These are phyloP conservation scores for Conringia planisiliqua DNA, from an alignment of 345 rosid species.

Conservation along the genomic window DNA sequence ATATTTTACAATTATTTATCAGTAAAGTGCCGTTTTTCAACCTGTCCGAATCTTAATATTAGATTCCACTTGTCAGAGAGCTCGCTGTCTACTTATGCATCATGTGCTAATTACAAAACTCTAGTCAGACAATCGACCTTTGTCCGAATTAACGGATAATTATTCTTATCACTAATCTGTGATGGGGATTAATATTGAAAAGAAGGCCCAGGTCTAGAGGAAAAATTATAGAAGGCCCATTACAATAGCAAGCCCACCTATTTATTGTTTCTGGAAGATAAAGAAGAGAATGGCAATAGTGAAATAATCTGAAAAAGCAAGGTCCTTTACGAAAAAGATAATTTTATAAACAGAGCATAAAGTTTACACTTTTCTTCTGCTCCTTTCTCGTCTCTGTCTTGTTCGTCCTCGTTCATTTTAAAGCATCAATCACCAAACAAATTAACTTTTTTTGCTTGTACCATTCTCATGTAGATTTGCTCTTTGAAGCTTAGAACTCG, in stretches of 20 bases:
- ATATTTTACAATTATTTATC: not conserved
- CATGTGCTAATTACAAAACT: not conserved
- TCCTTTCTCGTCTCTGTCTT: conserved; percentile 35
- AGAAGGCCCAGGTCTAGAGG: not conserved
- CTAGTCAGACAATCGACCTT: not conserved
- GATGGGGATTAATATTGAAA: too few species aligned
- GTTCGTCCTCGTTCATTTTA: conserved; percentile 27
- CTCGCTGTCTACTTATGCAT: not conserved
- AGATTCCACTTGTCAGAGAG: not conserved
- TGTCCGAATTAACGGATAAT: not conserved
- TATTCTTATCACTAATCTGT: too few species aligned
- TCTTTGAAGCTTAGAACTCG: conserved; percentile 21
- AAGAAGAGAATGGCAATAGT: conserved; percentile 23
- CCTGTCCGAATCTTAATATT: not conserved
- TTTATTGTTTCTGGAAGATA: not conserved
- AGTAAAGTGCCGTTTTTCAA: not conserved
- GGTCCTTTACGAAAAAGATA: conserved; percentile 10
- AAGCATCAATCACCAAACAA: conserved; percentile 25
- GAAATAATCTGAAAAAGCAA: conserved; percentile 28
- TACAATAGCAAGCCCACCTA: not conserved
- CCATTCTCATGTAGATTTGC: conserved; percentile 44
- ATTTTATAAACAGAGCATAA: conserved; percentile 36
- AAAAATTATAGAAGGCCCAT: not conserved
- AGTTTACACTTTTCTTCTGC: conserved; percentile 28
- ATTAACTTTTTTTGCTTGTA: not conserved